These are phyloP conservation scores for Mortierella sp. DNA, from an alignment of 371 early-diverging fungal species.

Conservation along the genomic window DNA sequence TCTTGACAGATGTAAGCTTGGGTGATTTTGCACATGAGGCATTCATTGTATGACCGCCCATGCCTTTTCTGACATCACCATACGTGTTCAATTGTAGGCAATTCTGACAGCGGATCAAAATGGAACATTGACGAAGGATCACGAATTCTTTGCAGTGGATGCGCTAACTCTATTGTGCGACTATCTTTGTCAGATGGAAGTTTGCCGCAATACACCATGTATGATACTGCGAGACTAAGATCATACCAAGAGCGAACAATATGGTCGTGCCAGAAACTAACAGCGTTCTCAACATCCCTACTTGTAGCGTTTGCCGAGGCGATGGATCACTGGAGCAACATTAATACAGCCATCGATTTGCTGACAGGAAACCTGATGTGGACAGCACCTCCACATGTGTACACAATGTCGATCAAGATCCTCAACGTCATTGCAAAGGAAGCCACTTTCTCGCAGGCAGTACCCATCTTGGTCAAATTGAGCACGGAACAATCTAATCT, in stretches of 20 bases:
- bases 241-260: not conserved
- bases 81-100: slow-evolving; percentile 2
- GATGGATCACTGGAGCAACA: slow-evolving; percentile 52
- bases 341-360: slow-evolving; percentile 25
- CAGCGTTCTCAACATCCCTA: not conserved
- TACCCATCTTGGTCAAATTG: slow-evolving; percentile 18
- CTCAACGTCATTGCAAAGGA: slow-evolving; percentile 34
- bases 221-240: no score
- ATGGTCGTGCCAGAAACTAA: not conserved
- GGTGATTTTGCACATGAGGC: no score
- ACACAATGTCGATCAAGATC: slow-evolving; percentile 21
- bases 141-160: slow-evolving; percentile 42
- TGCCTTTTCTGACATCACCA: not conserved
- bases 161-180: slow-evolving; percentile 27
- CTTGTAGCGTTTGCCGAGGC: slow-evolving; percentile 38
- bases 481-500: slow-evolving; percentile 28
- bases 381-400: slow-evolving; percentile 28
- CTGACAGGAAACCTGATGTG: slow-evolving; percentile 46
- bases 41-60: no score
- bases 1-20: slow-evolving; percentile 39
- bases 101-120: slow-evolving; percentile 18
- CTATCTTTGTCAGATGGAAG: slow-evolving; percentile 36
- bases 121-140: slow-evolving; percentile 25
- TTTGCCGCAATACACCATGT: slow-evolving; percentile 39
- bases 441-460: slow-evolving; percentile 21